Conservation (phyloP, 2,329 filamentous ascomycete species). For the Exserohilum rostratum region DNA sequence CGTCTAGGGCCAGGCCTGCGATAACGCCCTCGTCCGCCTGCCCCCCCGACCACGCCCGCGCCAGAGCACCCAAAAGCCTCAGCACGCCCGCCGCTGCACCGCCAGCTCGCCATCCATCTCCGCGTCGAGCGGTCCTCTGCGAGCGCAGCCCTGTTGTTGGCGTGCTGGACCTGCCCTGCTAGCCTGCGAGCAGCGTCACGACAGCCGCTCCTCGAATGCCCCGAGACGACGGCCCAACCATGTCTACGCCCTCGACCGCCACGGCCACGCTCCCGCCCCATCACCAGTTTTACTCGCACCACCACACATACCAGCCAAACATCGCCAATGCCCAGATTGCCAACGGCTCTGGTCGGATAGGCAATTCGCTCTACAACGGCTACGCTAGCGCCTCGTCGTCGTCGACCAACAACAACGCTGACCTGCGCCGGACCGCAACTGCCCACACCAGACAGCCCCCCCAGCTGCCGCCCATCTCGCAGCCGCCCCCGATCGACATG, state of each 20-base stretch:
- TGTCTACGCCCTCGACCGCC: slow-evolving; percentile 54
- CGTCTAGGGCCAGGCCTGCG: slow-evolving; percentile 24
- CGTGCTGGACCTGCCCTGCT: slow-evolving; percentile 24
- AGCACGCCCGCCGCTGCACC: slow-evolving; percentile 19
- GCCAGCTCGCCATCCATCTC: no score
- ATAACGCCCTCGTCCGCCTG: slow-evolving; percentile 31
- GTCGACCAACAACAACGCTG: slow-evolving; percentile 28
- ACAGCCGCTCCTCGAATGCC: slow-evolving; percentile 34
- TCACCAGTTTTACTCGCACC: slow-evolving; percentile 51
- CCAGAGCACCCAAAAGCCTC: no score
- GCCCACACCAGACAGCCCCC: slow-evolving; percentile 39
- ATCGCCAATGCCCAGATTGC: slow-evolving; percentile 45
- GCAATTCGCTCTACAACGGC: slow-evolving; percentile 48
- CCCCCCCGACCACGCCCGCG: slow-evolving; percentile 15
- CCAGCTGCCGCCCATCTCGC: slow-evolving; percentile 39
- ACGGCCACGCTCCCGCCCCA: slow-evolving; percentile 51
- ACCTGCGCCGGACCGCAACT: slow-evolving; percentile 47
- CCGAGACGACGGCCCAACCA: slow-evolving; percentile 32
- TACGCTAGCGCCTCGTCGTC: slow-evolving; percentile 44
- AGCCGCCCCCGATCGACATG: slow-evolving; percentile 35
- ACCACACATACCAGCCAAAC: slow-evolving; percentile 44
- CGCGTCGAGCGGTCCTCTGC: no score
- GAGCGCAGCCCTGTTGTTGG: no score
- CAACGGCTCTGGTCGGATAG: slow-evolving; percentile 42
- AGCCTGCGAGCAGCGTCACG: slow-evolving; percentile 33